Percentiles rank a stretch among this genome's conserved stretches.
These are phyloP conservation scores for Saitozyma podzolica DNA, from an alignment of 768 basidiomycete genomes.

Conservation along the genomic window DNA sequence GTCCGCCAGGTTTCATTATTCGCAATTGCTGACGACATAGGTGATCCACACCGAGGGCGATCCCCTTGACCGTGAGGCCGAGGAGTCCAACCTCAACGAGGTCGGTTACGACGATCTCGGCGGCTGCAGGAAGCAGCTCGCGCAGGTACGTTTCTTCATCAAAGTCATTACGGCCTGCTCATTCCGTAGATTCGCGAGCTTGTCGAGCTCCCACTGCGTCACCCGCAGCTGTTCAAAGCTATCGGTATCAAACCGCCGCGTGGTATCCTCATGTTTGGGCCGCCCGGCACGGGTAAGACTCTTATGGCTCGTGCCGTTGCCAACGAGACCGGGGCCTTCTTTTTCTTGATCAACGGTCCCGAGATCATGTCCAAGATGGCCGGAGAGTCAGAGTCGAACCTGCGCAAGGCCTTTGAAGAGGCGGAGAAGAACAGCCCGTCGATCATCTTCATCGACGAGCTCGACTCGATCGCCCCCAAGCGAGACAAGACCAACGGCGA, in stretches of 20 bases:
- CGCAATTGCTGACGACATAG: slow-evolving; percentile 12
- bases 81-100: slow-evolving; percentile 92
- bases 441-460: slow-evolving; percentile 96
- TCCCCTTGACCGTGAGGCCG: slow-evolving; percentile 97
- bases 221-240: slow-evolving; percentile 98
- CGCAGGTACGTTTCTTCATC: slow-evolving; percentile 59
- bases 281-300: slow-evolving; percentile 99
- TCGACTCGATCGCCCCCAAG: slow-evolving; percentile 98
- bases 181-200: slow-evolving; percentile 78
- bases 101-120: slow-evolving; percentile 99
- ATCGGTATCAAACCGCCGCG: slow-evolving; percentile 99
- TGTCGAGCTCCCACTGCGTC: slow-evolving; percentile 94
- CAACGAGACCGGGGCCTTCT: slow-evolving; percentile 99
- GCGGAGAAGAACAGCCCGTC: slow-evolving; percentile 99
- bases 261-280: slow-evolving; percentile 97
- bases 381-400: slow-evolving; percentile 94
- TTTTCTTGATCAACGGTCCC: slow-evolving; percentile 99
- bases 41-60: slow-evolving; percentile 74
- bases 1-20: slow-evolving; percentile 56
- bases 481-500: slow-evolving; percentile 99
- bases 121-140: slow-evolving; percentile 99
- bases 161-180: neutral
- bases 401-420: slow-evolving; percentile 98
- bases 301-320: slow-evolving; percentile 99
- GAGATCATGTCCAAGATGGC: slow-evolving; percentile 99